Percentiles rank a stretch among this genome's conserved stretches.
Evolutionary conservation across 257 asterid species (phyloP).

Genomic region (Prunella vulgaris): DNA sequence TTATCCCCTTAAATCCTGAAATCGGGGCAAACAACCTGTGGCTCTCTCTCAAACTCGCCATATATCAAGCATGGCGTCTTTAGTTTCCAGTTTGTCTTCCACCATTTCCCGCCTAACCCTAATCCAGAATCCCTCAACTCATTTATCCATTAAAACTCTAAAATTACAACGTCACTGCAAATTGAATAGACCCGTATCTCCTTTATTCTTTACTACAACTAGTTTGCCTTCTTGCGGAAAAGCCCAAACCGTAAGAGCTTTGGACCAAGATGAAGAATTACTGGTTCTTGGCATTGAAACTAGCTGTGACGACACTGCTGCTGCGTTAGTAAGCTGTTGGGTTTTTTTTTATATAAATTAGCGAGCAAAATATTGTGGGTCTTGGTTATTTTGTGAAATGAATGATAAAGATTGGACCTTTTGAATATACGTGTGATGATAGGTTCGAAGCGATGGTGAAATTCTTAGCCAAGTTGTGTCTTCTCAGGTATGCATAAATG

Average conservation of each 20-base stretch:
- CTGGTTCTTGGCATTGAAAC: conserved; percentile 88
- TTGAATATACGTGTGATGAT: conserved; percentile 20
- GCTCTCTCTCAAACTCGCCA: too few relatives aligned
- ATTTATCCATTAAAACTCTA: too few relatives aligned
- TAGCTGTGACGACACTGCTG: conserved; percentile 97
- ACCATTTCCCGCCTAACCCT: conserved; percentile 43
- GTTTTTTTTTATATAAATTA: conserved; percentile 16
- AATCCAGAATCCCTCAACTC: conserved; percentile 25
- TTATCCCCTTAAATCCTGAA: too few relatives aligned
- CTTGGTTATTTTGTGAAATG: neutral
- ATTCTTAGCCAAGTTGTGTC: conserved; percentile 70
- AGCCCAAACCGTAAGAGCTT: too few relatives aligned
- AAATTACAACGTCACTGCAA: neutral
- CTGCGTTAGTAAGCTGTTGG: conserved; percentile 67
- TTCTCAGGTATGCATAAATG: conserved; percentile 31
- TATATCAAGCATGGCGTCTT: too few relatives aligned
- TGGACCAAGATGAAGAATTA: conserved; percentile 35
- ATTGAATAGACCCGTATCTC: conserved; percentile 10
- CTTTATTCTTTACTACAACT: conserved; percentile 19
- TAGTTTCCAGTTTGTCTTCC: conserved; percentile 27
- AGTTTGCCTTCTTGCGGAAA: conserved; percentile 22
- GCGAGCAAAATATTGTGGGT: neutral
- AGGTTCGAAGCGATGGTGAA: conserved; percentile 92
- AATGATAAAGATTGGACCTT: conserved; percentile 18
- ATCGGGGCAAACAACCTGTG: too few relatives aligned